Evolutionary conservation across 2,329 filamentous ascomycete genomes (phyloP), one percentile per base, ranked within the genome.

Genomic region (Coniochaeta hoffmannii): DNA sequence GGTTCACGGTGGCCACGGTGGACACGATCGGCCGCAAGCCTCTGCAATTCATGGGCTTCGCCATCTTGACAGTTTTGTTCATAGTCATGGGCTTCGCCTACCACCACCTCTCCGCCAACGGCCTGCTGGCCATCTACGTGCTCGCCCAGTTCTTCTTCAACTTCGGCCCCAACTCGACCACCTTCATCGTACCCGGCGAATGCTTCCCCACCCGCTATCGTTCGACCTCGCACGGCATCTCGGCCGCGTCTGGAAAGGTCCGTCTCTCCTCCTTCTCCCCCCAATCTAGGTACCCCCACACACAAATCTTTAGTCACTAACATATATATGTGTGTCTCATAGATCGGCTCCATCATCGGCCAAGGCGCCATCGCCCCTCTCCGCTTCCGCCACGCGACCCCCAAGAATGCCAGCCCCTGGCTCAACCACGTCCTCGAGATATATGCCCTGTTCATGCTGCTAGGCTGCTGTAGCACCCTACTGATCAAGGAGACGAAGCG

Each of bases 361-460:
- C 78, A 81, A 71, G 77, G 78, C 38, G 80, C 81, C 63, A 81
- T 84, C 61, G 76, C 79, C 2, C 78, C 75, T 12, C 75, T 84
- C 15, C 73, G 78, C 51, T 76, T 74, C 11, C 66, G 66, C 14
- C 73, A 74, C n/a, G 75, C 71, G 15, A 72, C 72, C 32, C 69
- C 71, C 8, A 60, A 54, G 2, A 72, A 73, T 59, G 60, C 68
- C 15, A 64, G 62, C 53, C 87, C 86, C 1, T 91, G 87, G 88
- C 79, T 91, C 69, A 78, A 90, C 72, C 87, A 90, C 68, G 87
- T 90, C 38, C 82, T 91, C 65, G 76, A 89, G 76, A 90, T 90
- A 63, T 81, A 79, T 65, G 86, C 87, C 6, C 76, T 89, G 28
- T 90, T 92, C 77, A 91, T 90, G 88, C 77, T 90, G 32, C 74